Evolutionary conservation across 1,284 basidiomycete species (phyloP).

Genomic region (Naganishia cerealis): DNA sequence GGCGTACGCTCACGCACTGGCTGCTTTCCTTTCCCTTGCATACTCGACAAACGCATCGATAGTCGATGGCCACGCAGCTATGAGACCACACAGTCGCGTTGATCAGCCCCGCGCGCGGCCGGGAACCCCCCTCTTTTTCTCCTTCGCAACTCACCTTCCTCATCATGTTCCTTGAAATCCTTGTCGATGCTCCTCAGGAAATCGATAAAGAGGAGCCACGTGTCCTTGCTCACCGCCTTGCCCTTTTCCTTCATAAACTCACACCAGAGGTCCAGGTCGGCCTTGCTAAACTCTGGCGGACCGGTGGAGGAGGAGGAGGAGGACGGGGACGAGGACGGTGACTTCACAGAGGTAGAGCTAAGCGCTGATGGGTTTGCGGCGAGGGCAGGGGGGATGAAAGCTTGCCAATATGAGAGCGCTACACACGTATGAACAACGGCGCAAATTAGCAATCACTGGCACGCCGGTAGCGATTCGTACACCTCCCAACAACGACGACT

Average conservation of each 20-base stretch:
- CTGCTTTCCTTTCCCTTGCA: constrained; percentile 40
- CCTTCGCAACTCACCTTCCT: constrained; percentile 64
- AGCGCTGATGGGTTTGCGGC: constrained; percentile 66
- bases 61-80: constrained; percentile 54
- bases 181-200: constrained; percentile 73
- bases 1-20: not conserved
- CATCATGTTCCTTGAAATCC: constrained; percentile 77
- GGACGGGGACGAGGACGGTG: too few species aligned
- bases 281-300: constrained; percentile 64
- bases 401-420: constrained; percentile 78
- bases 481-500: constrained; percentile 31
- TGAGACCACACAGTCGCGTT: not conserved
- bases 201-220: constrained; percentile 77
- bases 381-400: constrained; percentile 78
- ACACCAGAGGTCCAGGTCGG: constrained; percentile 78
- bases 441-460: not conserved
- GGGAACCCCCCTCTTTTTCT: not conserved
- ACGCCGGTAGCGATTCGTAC: constrained; percentile 4
- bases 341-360: constrained; percentile 47
- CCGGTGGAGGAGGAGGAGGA: constrained; percentile 43
- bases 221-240: constrained; percentile 89
- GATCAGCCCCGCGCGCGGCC: constrained; percentile 7
- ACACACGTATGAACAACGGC: constrained; percentile 51
- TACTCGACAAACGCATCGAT: constrained; percentile 55
- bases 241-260: constrained; percentile 70